Conservation (phyloP, 495 filamentous ascomycete genomes). For the Jackrogersella multiformis region DNA sequence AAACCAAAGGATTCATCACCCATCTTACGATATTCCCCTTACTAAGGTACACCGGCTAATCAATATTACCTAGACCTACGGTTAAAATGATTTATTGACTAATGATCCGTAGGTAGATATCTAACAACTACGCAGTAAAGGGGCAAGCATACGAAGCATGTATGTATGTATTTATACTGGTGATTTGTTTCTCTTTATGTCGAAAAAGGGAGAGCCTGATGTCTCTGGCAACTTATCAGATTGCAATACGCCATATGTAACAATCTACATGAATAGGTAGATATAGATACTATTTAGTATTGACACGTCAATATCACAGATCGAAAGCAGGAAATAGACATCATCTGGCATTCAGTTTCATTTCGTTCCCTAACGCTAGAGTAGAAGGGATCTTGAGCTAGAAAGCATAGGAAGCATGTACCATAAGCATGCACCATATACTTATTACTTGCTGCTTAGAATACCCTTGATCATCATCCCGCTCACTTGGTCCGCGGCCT, state of each 20-base stretch:
- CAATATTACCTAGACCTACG: constrained; percentile 2
- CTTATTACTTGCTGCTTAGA: constrained; percentile 4
- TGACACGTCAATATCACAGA: not conserved
- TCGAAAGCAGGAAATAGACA: not conserved
- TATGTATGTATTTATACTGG: not conserved
- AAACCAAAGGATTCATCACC: not conserved
- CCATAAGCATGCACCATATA: too few relatives aligned
- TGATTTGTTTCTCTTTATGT: too few relatives aligned
- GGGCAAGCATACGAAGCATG: too few relatives aligned
- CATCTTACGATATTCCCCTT: constrained; percentile 5
- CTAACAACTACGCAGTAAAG: not conserved
- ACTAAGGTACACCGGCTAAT: constrained; percentile 16
- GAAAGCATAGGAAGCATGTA: constrained; percentile 14
- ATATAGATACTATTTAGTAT: not conserved
- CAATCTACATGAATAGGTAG: not conserved
- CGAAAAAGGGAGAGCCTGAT: too few relatives aligned
- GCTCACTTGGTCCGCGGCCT: constrained; percentile 1
- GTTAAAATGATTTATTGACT: constrained; percentile 19
- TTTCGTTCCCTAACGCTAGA: constrained; percentile 26
- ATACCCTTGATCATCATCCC: not conserved
- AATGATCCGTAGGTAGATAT: not conserved
- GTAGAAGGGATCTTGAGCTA: constrained; percentile 5
- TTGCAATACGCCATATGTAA: not conserved
- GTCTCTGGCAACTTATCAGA: not conserved
- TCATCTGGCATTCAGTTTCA: constrained; percentile 20